phyloP scores from a whole-genome alignment of 1,284 basidiomycete genomes.

The Papiliotrema flavescens region DNA sequence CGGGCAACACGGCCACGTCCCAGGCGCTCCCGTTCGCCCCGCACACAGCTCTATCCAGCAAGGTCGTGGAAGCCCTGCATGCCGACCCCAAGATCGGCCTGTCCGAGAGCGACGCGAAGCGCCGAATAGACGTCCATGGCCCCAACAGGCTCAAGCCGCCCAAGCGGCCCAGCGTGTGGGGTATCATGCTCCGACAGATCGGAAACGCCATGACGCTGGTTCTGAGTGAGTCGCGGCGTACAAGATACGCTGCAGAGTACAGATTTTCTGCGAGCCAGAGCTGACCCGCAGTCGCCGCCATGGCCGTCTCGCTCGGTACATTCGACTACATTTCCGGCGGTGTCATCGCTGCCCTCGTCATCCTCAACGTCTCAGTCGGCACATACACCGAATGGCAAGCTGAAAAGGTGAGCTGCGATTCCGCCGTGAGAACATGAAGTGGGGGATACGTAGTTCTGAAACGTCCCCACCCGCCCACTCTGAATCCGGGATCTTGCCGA shows the following conservation, averaged over 20 bases:
- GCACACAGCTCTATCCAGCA: constrained; percentile 37
- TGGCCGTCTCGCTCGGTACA: constrained; percentile 63
- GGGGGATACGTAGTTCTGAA: not conserved
- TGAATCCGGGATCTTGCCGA: not conserved
- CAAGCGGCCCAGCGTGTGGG: constrained; percentile 34
- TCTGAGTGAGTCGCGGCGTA: constrained; percentile 34
- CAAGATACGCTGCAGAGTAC: not conserved
- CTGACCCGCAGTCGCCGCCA: constrained; percentile 54
- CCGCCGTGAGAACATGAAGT: no score
- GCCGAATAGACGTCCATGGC: constrained; percentile 41
- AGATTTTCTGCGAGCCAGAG: not conserved
- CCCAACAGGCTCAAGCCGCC: constrained; percentile 50
- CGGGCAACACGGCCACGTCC: constrained; percentile 21
- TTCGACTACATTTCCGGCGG: constrained; percentile 63
- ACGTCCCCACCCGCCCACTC: no score
- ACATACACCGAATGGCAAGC: constrained; percentile 50
- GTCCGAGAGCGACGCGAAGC: constrained; percentile 24
- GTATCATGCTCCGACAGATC: constrained; percentile 41
- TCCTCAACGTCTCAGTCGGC: constrained; percentile 55
- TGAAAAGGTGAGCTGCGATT: constrained; percentile 37
- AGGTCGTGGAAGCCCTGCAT: constrained; percentile 41
- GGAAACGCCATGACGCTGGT: constrained; percentile 49
- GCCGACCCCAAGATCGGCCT: constrained; percentile 38
- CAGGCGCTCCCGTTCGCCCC: constrained; percentile 34
- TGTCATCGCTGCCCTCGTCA: constrained; percentile 62